phyloP scores from a whole-genome alignment of 352 stramenopile genomes.

The Saprolegnia diclina region DNA sequence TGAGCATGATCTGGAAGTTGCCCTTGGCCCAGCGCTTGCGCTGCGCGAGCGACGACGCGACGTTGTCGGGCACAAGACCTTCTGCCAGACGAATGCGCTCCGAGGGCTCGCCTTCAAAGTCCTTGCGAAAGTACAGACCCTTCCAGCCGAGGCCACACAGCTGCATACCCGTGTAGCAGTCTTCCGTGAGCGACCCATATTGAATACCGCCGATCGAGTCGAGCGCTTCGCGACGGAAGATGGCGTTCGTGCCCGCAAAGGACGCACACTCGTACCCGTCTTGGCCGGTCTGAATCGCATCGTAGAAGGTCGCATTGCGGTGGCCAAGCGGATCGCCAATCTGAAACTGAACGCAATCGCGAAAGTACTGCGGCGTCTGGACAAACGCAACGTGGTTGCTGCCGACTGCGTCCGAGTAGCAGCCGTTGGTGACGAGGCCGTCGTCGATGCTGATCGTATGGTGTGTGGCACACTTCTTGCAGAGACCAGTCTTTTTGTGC shows the following conservation, averaged over 20 bases:
- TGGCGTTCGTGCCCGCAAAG: slow-evolving; percentile 73
- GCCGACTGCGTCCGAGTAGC: slow-evolving; percentile 73
- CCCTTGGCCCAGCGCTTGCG: slow-evolving; percentile 80
- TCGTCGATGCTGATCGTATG: slow-evolving; percentile 36
- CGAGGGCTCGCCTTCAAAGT: slow-evolving; percentile 69
- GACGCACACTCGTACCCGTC: slow-evolving; percentile 78
- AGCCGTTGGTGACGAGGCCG: slow-evolving; percentile 43
- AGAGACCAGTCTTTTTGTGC: slow-evolving; percentile 55
- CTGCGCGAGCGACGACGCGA: slow-evolving; percentile 66
- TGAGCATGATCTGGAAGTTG: slow-evolving; percentile 76
- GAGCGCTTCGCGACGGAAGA: slow-evolving; percentile 78
- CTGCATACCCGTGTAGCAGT: slow-evolving; percentile 72
- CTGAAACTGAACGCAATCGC: slow-evolving; percentile 78
- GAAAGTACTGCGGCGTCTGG: slow-evolving; percentile 81
- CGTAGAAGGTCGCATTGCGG: slow-evolving; percentile 78
- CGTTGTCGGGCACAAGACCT: slow-evolving; percentile 72
- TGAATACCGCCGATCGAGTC: slow-evolving; percentile 82
- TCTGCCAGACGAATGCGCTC: slow-evolving; percentile 76
- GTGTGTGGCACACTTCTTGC: slow-evolving; percentile 69
- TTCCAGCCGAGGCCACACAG: slow-evolving; percentile 80
- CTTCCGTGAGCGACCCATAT: slow-evolving; percentile 79
- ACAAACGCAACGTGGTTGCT: slow-evolving; percentile 77
- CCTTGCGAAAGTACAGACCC: slow-evolving; percentile 80
- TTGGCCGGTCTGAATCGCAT: slow-evolving; percentile 77
- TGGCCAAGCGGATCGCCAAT: slow-evolving; percentile 76